Evolutionary conservation across 352 stramenopile genomes (phyloP).

Genomic region (Globisporangium cystogenes): DNA sequence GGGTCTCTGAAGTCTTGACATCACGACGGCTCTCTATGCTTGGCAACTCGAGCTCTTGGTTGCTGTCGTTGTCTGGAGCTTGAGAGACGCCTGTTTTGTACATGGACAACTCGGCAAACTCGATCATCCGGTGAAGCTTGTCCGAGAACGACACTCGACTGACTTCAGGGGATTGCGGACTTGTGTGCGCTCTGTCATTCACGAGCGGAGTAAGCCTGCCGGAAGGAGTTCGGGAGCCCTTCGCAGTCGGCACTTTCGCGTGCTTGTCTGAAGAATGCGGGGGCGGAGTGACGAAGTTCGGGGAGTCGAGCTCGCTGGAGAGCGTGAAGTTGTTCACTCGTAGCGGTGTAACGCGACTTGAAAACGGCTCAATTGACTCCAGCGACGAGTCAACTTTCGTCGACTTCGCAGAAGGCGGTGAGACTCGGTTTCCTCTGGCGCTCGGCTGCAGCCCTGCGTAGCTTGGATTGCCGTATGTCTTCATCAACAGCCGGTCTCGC

Average conservation of each 20-base stretch:
- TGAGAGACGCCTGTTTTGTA: constrained; percentile 8
- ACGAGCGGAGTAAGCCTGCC: constrained; percentile 29
- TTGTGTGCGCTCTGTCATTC: constrained; percentile 26
- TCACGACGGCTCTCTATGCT: too few relatives aligned
- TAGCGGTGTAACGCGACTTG: constrained; percentile 25
- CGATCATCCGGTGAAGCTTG: constrained; percentile 79
- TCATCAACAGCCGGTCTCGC: constrained; percentile 37
- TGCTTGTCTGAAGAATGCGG: constrained; percentile 33
- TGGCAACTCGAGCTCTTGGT: too few relatives aligned
- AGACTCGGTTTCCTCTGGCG: background rate
- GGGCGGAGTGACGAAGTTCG: constrained; percentile 46
- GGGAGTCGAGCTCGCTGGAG: constrained; percentile 18
- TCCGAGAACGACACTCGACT: constrained; percentile 69
- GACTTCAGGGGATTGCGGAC: constrained; percentile 40
- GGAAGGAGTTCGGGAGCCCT: constrained; percentile 25
- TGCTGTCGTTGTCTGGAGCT: too few relatives aligned
- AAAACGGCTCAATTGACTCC: constrained; percentile 9
- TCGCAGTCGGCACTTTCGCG: constrained; percentile 13
- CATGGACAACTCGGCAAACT: constrained; percentile 70
- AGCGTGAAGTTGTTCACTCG: constrained; percentile 35
- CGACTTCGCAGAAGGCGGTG: background rate
- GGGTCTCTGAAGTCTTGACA: too few relatives aligned
- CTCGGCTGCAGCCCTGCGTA: constrained; percentile 13
- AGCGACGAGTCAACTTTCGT: constrained; percentile 2
- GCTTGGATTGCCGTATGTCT: constrained; percentile 42